phyloP scores from a whole-genome alignment of 345 rosid genomes.

The Lagerstroemia speciosa region DNA sequence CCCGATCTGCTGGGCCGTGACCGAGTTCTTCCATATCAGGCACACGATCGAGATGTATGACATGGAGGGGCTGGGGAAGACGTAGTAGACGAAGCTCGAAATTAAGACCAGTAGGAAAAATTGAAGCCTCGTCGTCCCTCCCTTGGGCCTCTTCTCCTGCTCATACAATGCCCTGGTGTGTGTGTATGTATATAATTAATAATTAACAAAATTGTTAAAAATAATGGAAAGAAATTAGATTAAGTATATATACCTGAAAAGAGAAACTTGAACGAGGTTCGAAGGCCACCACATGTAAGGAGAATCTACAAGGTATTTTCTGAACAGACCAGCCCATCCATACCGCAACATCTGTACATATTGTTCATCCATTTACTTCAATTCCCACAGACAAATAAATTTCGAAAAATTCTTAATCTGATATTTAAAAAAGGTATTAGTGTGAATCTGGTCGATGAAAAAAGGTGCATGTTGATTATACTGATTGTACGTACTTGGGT shows the following conservation, averaged over 20 bases:
- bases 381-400: too few relatives aligned
- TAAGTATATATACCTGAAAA: slow-evolving; percentile 46
- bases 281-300: slow-evolving; percentile 99
- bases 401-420: not conserved
- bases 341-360: slow-evolving; percentile 72
- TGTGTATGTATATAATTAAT: too few relatives aligned
- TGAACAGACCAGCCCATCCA: slow-evolving; percentile 95
- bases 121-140: slow-evolving; percentile 40
- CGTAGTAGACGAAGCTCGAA: slow-evolving; percentile 40
- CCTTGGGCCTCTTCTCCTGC: slow-evolving; percentile 29
- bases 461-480: too few relatives aligned
- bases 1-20: slow-evolving; percentile 37
- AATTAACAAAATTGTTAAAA: not conserved
- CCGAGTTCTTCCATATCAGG: slow-evolving; percentile 36
- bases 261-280: slow-evolving; percentile 92
- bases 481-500: slow-evolving; percentile 30
- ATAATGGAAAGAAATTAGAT: too few relatives aligned
- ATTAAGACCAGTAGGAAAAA: slow-evolving; percentile 38
- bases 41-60: slow-evolving; percentile 36
- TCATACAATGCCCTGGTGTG: slow-evolving; percentile 34
- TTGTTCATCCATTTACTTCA: not conserved
- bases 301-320: slow-evolving; percentile 92
- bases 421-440: too few relatives aligned
- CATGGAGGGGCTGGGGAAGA: slow-evolving; percentile 39
- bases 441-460: too few relatives aligned